A percentile compares a stretch with the other conserved stretches of the same genome.
These are phyloP conservation scores for Hymenochaete sp. DNA, from an alignment of 1,284 basidiomycete genomes.

Conservation along the genomic window DNA sequence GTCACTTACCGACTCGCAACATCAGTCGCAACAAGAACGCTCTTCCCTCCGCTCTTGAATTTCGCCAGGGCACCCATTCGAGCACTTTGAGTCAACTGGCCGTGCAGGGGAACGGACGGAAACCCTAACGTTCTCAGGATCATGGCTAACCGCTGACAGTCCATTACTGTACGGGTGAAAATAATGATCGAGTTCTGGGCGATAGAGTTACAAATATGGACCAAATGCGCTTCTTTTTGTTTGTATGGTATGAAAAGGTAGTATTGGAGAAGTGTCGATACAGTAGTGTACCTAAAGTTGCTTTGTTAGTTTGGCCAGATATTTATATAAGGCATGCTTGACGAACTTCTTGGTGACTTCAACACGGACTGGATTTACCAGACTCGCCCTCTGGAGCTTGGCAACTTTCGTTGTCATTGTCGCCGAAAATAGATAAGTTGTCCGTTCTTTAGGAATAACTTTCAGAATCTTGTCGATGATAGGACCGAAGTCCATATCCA, in stretches of 20 bases:
- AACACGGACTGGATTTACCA: slow-evolving; percentile 90
- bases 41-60: slow-evolving; percentile 92
- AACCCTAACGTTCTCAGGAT: slow-evolving; percentile 89
- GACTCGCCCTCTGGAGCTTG: slow-evolving; percentile 92
- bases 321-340: neutral
- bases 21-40: slow-evolving; percentile 92
- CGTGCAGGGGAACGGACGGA: slow-evolving; percentile 92
- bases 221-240: slow-evolving; percentile 88
- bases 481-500: slow-evolving; percentile 97
- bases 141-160: slow-evolving; percentile 86
- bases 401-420: slow-evolving; percentile 99
- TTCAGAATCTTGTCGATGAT: slow-evolving; percentile 97
- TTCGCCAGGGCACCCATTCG: slow-evolving; percentile 92
- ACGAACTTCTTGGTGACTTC: slow-evolving; percentile 89
- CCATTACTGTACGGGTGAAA: slow-evolving; percentile 93
- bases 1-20: slow-evolving; percentile 78
- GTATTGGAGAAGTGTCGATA: slow-evolving; percentile 91
- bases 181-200: slow-evolving; percentile 93
- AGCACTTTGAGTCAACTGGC: slow-evolving; percentile 90
- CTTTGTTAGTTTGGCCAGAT: slow-evolving; percentile 12
- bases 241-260: slow-evolving; percentile 92
- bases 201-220: slow-evolving; percentile 85
- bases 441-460: slow-evolving; percentile 88
- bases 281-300: slow-evolving; percentile 83
- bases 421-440: slow-evolving; percentile 95